Base-by-base conservation (phyloP, 106 monocot genomes). In the Gastrodia elata region DNA sequence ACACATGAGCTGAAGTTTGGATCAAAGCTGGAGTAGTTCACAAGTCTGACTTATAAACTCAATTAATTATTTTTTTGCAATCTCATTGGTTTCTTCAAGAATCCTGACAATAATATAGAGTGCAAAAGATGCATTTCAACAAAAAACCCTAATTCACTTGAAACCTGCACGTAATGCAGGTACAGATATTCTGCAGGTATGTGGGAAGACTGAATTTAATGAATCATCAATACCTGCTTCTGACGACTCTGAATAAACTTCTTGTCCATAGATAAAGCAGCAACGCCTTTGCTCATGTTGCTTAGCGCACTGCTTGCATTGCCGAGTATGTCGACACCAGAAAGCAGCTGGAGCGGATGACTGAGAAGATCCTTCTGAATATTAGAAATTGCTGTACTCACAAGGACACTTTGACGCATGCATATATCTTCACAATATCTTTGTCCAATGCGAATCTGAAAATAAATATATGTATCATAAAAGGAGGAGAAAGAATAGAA, bases 231-330 rank as follows among this genome's bases (percentile, higher is more conserved):
- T 20, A 86, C 86, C 89, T 95, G 85, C 74, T 87, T 92, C 38
- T 90, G 89, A 65, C 96, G 88, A 73, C 86, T 82, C 80, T 90
- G 90, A 77, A 92, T 97, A 73, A 97, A 97, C 80, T 97, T 97
- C 80, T 90, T 97, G 77, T 97, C 96, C 96, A 97, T 92, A 22
- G 96, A 97, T 59, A 97, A 75, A 43, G 86, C 92, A 10, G 96
- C 92, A 39, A 97, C 84, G 71, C 96, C 90, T 86, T 97, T 97
- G 73, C 96, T 97, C 92, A 97, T 92, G 74, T 90, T 90, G 68
- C 96, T 93, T 59, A 97, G 81, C 11, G 92, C 96, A 65, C 96
- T 97, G 42, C 90, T 97, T 70, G 96, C 92, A 83, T 97, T 97
- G 35, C 92, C 92, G 73, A 97, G 86, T 79, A 97, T 90, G 76